phyloP scores from a whole-genome alignment of 371 early-diverging fungal species.

The Saksenaea oblongispora region DNA sequence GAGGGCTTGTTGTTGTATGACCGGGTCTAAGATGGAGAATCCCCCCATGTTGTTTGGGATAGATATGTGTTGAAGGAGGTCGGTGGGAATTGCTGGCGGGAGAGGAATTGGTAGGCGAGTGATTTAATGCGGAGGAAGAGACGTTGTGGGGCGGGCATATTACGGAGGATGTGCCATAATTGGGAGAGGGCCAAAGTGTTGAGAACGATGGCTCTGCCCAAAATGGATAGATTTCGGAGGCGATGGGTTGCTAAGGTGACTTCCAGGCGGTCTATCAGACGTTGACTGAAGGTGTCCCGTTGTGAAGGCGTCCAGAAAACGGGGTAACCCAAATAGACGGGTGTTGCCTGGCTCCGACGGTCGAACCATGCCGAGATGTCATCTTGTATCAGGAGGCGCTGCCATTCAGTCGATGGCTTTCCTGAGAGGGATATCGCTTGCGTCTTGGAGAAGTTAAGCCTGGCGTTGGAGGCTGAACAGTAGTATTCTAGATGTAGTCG shows the following conservation, averaged over 20 bases:
- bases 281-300: conserved; percentile 10
- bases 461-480: conserved; percentile 19
- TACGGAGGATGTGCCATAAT: conserved; percentile 19
- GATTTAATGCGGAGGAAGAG: not conserved
- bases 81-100: conserved; percentile 7
- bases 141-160: not conserved
- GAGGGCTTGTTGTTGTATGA: conserved; percentile 5
- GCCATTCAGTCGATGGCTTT: not conserved
- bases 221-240: conserved; percentile 3
- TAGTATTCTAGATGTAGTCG: conserved; percentile 11
- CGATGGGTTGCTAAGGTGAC: conserved; percentile 1
- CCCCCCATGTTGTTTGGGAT: conserved; percentile 12
- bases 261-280: conserved; percentile 9
- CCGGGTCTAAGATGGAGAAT: conserved; percentile 13
- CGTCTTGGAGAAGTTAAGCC: conserved; percentile 21
- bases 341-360: not conserved
- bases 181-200: conserved; percentile 14
- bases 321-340: conserved; percentile 25
- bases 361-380: not conserved
- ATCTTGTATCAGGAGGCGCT: not conserved
- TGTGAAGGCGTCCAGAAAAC: conserved; percentile 9
- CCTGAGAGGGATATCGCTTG: conserved; percentile 23
- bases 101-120: not conserved
- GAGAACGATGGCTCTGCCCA: conserved; percentile 17
- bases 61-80: not conserved